phyloP scores from a whole-genome alignment of 192 early-diverging fungal species.

The Obelidium mucronatum region DNA sequence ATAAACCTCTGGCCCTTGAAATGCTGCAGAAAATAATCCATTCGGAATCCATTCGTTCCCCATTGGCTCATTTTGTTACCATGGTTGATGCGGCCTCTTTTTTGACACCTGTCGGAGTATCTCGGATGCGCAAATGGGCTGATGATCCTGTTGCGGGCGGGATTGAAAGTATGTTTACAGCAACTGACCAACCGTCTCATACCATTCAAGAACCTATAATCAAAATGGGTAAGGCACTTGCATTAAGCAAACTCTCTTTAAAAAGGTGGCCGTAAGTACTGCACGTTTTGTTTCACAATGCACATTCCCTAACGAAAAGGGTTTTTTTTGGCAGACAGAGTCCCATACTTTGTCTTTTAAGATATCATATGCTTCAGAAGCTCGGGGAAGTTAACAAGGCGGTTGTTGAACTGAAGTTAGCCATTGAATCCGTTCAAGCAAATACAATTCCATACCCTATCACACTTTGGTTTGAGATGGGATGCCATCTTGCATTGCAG shows the following conservation, averaged over 20 bases:
- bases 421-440: not conserved
- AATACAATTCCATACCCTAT: not conserved
- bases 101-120: constrained; percentile 10
- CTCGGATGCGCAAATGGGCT: constrained; percentile 19
- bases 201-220: not conserved
- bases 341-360: constrained; percentile 12
- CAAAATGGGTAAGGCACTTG: not conserved
- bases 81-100: constrained; percentile 10
- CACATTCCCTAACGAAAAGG: too few species aligned
- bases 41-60: constrained; percentile 7
- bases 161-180: constrained; percentile 2
- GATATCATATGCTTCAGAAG: constrained; percentile 5
- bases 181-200: not conserved
- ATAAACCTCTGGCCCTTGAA: not conserved
- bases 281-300: constrained; percentile 3
- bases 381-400: constrained; percentile 13
- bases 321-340: constrained; percentile 15
- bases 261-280: constrained; percentile 25
- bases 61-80: constrained; percentile 9
- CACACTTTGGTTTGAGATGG: constrained; percentile 31
- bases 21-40: not conserved
- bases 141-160: not conserved
- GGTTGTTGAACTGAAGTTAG: not conserved
- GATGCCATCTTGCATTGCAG: constrained; percentile 7
- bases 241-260: not conserved